Evolutionary conservation across 805 yeast species (phyloP).

Genomic region (Schwanniomyces yamadae): DNA sequence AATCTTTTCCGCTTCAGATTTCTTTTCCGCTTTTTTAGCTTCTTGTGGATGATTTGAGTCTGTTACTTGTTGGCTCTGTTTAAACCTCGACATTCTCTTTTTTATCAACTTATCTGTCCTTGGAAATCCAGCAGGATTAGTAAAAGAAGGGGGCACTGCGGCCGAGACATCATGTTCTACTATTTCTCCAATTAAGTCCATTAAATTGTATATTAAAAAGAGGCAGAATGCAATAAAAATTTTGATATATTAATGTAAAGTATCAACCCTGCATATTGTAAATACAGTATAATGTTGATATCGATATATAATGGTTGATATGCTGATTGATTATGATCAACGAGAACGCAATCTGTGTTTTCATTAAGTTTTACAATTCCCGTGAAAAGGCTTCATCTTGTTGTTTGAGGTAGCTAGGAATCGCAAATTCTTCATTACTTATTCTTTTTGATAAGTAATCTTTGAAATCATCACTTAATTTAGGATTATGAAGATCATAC

Average conservation of each 20-base stretch:
- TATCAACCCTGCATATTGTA: no score
- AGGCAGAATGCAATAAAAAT: no score
- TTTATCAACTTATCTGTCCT: conserved; percentile 21
- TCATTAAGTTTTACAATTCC: no score
- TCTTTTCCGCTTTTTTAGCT: conserved; percentile 10
- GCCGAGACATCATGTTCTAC: conserved; percentile 55
- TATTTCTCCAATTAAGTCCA: conserved; percentile 74
- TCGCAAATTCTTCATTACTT: conserved; percentile 11
- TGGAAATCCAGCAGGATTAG: conserved; percentile 36
- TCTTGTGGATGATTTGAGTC: conserved; percentile 13
- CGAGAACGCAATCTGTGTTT: no score
- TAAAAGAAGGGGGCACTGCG: conserved; percentile 32
- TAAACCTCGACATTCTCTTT: conserved; percentile 50
- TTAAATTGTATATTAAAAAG: conserved; percentile 23
- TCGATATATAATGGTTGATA: no score
- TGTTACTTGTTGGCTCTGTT: conserved; percentile 33
- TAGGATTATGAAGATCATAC: conserved; percentile 9
- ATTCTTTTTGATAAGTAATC: conserved; percentile 14
- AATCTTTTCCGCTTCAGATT: conserved; percentile 69
- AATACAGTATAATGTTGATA: no score
- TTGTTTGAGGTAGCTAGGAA: not conserved
- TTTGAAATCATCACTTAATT: conserved; percentile 11
- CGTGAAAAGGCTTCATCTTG: no score
- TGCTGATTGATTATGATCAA: no score
- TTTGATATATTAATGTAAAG: no score